Conservation (phyloP, 306 rosid genomes). For the apple (Malus domestica) region DNA sequence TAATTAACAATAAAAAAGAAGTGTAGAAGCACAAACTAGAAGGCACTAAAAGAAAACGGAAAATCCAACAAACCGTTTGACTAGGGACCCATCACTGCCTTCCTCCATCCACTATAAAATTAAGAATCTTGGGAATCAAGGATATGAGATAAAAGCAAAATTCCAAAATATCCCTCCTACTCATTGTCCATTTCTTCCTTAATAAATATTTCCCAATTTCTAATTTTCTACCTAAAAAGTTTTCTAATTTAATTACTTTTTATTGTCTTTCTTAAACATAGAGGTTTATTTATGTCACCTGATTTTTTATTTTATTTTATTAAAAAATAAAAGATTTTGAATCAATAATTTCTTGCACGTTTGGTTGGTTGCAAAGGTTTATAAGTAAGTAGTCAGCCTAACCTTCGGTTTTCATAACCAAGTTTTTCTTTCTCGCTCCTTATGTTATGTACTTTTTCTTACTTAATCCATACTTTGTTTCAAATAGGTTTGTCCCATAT, state of each 20-base stretch:
- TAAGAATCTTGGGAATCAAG: conserved; percentile 35
- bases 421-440: neutral
- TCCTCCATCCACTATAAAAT: conserved; percentile 12
- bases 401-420: neutral
- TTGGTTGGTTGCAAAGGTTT: too few relatives aligned
- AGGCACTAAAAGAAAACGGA: conserved; percentile 34
- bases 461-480: too few relatives aligned
- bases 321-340: too few relatives aligned
- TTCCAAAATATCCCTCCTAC: conserved; percentile 36
- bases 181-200: conserved; percentile 9
- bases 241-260: neutral
- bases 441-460: too few relatives aligned
- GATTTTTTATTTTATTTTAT: too few relatives aligned
- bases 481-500: too few relatives aligned
- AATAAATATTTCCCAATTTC: conserved; percentile 6
- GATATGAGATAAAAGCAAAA: conserved; percentile 27
- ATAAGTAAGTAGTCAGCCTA: neutral
- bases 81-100: conserved; percentile 33
- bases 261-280: neutral
- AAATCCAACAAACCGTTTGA: conserved; percentile 55
- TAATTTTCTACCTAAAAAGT: neutral
- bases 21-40: conserved; percentile 39
- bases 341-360: too few relatives aligned
- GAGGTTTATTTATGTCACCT: too few relatives aligned
- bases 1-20: neutral